Base-by-base conservation (phyloP, 2,329 filamentous ascomycete genomes). In the Aspergillus intermedius region DNA sequence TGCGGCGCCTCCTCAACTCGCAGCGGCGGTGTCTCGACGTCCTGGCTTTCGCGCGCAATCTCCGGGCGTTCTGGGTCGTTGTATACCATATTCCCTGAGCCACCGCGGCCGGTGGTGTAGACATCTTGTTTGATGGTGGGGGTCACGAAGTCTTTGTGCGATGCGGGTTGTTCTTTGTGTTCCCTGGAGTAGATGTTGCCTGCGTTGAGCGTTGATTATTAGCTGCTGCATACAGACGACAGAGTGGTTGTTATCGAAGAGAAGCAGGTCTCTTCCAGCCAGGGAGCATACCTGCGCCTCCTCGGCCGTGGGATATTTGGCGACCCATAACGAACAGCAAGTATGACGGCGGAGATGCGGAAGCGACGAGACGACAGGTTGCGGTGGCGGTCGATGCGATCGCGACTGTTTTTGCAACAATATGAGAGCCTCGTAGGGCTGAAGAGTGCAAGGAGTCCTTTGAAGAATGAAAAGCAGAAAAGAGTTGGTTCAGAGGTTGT, bases 41-140 rank as follows among this genome's bases (percentile, higher is more conserved):
- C 91, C 69, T 97, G 91, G 39, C 83, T 83, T 47, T 82, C 77
- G 54, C 91, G 85, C 32, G 91, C 88, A 64, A 88, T 64, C 53
- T 79, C 77, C 7, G 81, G 78, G 54, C 73, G 82, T 39, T 76
- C 72, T 3, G 84, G 82, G 59, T 93, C 85, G 54, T 81, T 82
- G 64, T 85, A 84, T 43, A 86, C 83, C 86, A 95, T 95, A 74
- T 95, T 95, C 51, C 90, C 90, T 4, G 81, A 84, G 52, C 91
- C 91, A 48, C 91, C 91, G 45, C 91, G 87, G 49, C 91, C 91
- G 3, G 91, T 96, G 17, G 91, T 95, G 64, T 91, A 90, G 56
- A 88, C 77, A n/a, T 86, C 74, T 42, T 80, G 80, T 73, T 94
- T 95, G 64, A 97, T 81, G 10, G 82, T 86, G 1, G 91, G 91